These are phyloP conservation scores for Pilobolus umbonatus DNA, from an alignment of 192 early-diverging fungal genomes.

Conservation along the genomic window DNA sequence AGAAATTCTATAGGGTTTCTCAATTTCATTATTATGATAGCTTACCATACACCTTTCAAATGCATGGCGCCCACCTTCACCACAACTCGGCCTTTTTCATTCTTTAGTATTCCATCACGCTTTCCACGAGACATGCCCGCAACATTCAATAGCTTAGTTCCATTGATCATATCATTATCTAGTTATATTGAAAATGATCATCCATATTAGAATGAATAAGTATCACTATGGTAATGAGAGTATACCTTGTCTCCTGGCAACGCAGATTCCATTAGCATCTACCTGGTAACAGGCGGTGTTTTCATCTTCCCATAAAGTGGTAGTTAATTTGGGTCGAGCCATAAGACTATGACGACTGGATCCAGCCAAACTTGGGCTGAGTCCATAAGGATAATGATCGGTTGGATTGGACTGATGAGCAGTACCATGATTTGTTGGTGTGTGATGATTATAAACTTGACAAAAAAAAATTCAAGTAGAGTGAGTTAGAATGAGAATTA, in stretches of 20 bases:
- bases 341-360: constrained; percentile 6
- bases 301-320: constrained; percentile 83
- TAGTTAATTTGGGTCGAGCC: constrained; percentile 54
- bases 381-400: not conserved
- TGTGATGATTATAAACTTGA: not conserved
- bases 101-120: constrained; percentile 81
- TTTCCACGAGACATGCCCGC: constrained; percentile 85
- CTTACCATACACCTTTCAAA: constrained; percentile 82
- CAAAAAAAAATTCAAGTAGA: too few species aligned
- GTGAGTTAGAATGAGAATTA: too few species aligned
- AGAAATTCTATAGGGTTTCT: not conserved
- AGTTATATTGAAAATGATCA: constrained; percentile 12
- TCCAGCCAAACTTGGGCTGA: not conserved
- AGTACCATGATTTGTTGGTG: not conserved
- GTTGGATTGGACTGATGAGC: not conserved
- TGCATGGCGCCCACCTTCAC: constrained; percentile 87
- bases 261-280: constrained; percentile 74
- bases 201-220: not conserved
- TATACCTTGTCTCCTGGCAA: constrained; percentile 65
- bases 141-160: constrained; percentile 83
- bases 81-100: constrained; percentile 79
- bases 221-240: not conserved
- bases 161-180: constrained; percentile 86
- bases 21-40: not conserved
- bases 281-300: constrained; percentile 76